phyloP scores from a whole-genome alignment of 257 asterid genomes.

The Voacanga thouarsii region DNA sequence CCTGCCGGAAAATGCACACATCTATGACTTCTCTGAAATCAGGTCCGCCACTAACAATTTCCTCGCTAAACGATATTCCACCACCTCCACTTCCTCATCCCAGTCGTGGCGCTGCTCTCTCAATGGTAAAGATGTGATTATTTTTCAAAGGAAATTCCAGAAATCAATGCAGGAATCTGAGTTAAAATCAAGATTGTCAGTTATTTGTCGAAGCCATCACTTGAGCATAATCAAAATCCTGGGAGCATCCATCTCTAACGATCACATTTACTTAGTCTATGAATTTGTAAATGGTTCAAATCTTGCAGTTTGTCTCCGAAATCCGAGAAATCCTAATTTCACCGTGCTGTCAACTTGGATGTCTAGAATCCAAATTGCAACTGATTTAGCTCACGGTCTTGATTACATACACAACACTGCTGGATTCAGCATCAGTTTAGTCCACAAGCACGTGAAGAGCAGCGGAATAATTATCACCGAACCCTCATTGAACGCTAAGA shows the following conservation, averaged over 20 bases:
- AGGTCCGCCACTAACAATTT: slow-evolving; percentile 92
- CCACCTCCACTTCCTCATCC: slow-evolving; percentile 67
- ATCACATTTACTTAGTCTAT: slow-evolving; percentile 70
- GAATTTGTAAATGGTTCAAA: slow-evolving; percentile 66
- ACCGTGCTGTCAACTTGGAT: slow-evolving; percentile 85
- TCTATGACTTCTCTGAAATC: slow-evolving; percentile 75
- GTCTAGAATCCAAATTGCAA: slow-evolving; percentile 85
- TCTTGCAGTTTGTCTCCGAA: slow-evolving; percentile 63
- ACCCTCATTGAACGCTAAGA: slow-evolving; percentile 69
- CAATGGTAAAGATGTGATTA: slow-evolving; percentile 55
- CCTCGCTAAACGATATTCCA: slow-evolving; percentile 67
- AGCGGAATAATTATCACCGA: slow-evolving; percentile 78
- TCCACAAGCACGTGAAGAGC: slow-evolving; percentile 88
- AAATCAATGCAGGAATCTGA: slow-evolving; percentile 40
- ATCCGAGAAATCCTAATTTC: slow-evolving; percentile 54
- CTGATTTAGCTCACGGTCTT: slow-evolving; percentile 81
- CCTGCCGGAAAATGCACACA: slow-evolving; percentile 55
- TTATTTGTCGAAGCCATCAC: slow-evolving; percentile 68
- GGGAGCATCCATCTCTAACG: slow-evolving; percentile 71
- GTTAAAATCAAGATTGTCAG: slow-evolving; percentile 46
- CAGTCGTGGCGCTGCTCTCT: slow-evolving; percentile 86
- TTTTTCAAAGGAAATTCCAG: slow-evolving; percentile 71
- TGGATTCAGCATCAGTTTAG: slow-evolving; percentile 62
- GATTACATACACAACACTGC: slow-evolving; percentile 83
- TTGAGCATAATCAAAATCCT: slow-evolving; percentile 69